Evolutionary conservation across 345 rosid species (phyloP).

Genomic region (Lumnitzera racemosa): DNA sequence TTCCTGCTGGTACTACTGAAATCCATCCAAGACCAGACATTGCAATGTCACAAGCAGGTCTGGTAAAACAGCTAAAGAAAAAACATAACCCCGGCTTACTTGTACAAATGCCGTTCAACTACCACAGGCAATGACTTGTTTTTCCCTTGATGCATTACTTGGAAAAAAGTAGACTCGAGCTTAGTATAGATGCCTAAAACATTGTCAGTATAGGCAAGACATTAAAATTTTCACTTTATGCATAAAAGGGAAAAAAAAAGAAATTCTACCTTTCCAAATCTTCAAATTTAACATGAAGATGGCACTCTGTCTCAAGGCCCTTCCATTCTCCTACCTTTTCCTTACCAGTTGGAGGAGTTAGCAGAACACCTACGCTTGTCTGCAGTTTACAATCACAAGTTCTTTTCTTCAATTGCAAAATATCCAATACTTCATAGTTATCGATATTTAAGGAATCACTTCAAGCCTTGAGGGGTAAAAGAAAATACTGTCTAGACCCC

Average conservation of each 20-base stretch:
- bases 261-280: conserved; percentile 47
- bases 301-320: conserved; percentile 55
- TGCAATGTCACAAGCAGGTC: conserved; percentile 86
- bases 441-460: background rate
- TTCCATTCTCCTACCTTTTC: conserved; percentile 51
- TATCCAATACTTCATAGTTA: background rate
- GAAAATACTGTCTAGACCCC: no score
- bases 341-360: conserved; percentile 76
- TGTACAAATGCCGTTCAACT: background rate
- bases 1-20: conserved; percentile 46
- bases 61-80: conserved; percentile 24
- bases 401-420: background rate
- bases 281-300: conserved; percentile 43
- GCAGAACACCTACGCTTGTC: conserved; percentile 63
- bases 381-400: conserved; percentile 25
- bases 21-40: conserved; percentile 97
- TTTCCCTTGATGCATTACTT: no score
- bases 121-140: no score
- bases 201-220: background rate
- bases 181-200: background rate
- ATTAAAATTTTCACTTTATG: background rate
- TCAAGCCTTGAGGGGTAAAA: background rate
- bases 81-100: background rate
- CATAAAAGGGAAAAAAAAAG: background rate
- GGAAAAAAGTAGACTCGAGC: background rate